These are phyloP conservation scores for Tylopilus felleus DNA, from an alignment of 768 basidiomycete genomes.

Conservation along the genomic window DNA sequence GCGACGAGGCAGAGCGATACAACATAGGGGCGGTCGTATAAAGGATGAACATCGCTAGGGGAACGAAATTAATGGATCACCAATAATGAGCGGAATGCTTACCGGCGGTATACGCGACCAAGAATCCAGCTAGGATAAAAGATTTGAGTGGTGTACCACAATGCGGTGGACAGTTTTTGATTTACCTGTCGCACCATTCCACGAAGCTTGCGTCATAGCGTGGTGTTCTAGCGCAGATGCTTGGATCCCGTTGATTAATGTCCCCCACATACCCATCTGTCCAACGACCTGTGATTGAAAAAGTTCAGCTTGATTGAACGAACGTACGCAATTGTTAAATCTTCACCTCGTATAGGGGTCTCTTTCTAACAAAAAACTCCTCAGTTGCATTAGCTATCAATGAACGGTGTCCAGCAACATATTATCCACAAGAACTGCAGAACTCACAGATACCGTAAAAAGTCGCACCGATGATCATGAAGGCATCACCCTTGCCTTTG, in stretches of 20 bases:
- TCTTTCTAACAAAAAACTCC: slow-evolving; percentile 77
- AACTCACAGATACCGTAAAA: slow-evolving; percentile 81
- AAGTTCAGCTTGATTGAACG: not conserved
- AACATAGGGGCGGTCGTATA: slow-evolving; percentile 85
- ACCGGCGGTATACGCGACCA: slow-evolving; percentile 50
- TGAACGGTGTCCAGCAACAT: not conserved
- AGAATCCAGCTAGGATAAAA: slow-evolving; percentile 43
- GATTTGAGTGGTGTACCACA: not conserved
- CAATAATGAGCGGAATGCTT: not conserved
- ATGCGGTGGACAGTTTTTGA: slow-evolving; percentile 32
- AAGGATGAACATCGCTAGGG: slow-evolving; percentile 71
- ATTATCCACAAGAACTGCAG: not conserved
- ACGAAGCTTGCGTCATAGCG: slow-evolving; percentile 59
- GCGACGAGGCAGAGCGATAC: slow-evolving; percentile 82
- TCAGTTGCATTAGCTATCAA: slow-evolving; percentile 78
- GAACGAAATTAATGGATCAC: not conserved
- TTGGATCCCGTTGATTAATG: slow-evolving; percentile 75
- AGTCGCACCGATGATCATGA: slow-evolving; percentile 84
- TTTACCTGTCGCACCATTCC: slow-evolving; percentile 71
- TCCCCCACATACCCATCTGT: slow-evolving; percentile 83
- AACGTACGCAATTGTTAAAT: not conserved
- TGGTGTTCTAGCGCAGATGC: slow-evolving; percentile 71
- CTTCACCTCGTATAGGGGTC: slow-evolving; percentile 72
- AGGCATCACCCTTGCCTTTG: slow-evolving; percentile 76
- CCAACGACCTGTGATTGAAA: slow-evolving; percentile 60